Evolutionary conservation across 257 asterid genomes (phyloP).

Genomic region (Solanum etuberosum): DNA sequence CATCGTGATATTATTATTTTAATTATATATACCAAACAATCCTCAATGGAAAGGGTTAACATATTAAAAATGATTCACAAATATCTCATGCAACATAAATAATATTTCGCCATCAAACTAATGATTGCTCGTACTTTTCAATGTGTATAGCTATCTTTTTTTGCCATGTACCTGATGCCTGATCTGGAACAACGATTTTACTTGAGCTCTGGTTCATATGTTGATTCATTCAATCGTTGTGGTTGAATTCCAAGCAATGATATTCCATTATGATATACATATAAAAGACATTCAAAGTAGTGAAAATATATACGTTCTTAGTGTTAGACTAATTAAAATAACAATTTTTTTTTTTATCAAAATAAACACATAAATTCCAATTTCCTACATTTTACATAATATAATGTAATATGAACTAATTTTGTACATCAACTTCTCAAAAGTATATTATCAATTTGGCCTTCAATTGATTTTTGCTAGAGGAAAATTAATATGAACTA

Average conservation of each 20-base stretch:
- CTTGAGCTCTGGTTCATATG: not conserved
- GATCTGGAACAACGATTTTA: accelerated
- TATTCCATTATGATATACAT: not conserved
- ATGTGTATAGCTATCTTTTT: not conserved
- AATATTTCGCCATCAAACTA: not conserved
- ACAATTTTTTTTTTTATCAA: not conserved
- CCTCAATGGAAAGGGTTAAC: not conserved
- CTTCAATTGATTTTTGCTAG: not conserved
- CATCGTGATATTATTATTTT: not conserved
- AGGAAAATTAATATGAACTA: not conserved
- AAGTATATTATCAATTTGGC: not conserved
- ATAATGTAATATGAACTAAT: not conserved
- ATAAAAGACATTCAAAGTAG: not conserved
- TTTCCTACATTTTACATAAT: not conserved
- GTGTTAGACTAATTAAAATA: not conserved
- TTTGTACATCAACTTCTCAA: not conserved
- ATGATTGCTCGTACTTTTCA: not conserved
- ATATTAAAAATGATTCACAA: not conserved
- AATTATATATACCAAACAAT: not conserved
- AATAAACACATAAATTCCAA: not conserved
- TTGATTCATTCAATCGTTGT: not conserved
- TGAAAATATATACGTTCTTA: not conserved
- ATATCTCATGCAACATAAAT: not conserved
- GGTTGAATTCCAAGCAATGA: not conserved
- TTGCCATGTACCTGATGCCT: not conserved